These are phyloP conservation scores for Phaeotremella fagi DNA, from an alignment of 768 basidiomycete species.

Conservation along the genomic window DNA sequence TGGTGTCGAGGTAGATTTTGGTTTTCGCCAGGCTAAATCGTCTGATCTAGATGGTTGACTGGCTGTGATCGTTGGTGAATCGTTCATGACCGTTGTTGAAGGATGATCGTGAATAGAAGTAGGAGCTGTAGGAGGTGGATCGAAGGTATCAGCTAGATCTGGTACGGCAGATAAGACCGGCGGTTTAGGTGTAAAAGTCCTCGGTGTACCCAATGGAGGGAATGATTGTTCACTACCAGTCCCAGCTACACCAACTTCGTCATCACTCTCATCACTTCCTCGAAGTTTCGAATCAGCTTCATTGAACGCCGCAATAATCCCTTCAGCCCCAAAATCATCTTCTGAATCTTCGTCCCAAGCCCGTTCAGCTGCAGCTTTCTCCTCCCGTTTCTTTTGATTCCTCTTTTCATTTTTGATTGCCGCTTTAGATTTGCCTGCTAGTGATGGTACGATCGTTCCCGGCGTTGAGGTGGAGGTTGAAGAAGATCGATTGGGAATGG, in stretches of 20 bases:
- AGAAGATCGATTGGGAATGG: conserved; percentile 30
- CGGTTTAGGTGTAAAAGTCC: neutral
- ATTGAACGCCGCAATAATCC: conserved; percentile 32
- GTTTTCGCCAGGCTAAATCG: neutral
- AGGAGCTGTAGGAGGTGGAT: neutral
- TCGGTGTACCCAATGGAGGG: neutral
- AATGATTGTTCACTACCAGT: conserved; percentile 23
- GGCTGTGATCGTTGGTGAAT: neutral
- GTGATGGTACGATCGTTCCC: neutral
- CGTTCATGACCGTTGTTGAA: neutral
- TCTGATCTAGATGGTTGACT: neutral
- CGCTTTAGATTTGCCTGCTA: conserved; percentile 48
- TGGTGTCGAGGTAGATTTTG: neutral
- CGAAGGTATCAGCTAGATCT: neutral
- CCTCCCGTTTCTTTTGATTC: conserved; percentile 70
- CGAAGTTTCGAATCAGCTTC: conserved; percentile 22
- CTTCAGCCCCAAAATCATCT: conserved; percentile 63
- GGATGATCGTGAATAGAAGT: neutral
- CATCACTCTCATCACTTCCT: conserved; percentile 22
- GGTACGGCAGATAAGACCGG: neutral
- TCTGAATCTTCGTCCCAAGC: conserved; percentile 65
- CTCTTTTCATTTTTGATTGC: conserved; percentile 77
- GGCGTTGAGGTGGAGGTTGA: conserved; percentile 46
- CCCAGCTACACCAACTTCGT: conserved; percentile 13
- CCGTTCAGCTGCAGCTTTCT: conserved; percentile 50